phyloP scores from a whole-genome alignment of 371 early-diverging fungal species.

The Mucor plumbeus region DNA sequence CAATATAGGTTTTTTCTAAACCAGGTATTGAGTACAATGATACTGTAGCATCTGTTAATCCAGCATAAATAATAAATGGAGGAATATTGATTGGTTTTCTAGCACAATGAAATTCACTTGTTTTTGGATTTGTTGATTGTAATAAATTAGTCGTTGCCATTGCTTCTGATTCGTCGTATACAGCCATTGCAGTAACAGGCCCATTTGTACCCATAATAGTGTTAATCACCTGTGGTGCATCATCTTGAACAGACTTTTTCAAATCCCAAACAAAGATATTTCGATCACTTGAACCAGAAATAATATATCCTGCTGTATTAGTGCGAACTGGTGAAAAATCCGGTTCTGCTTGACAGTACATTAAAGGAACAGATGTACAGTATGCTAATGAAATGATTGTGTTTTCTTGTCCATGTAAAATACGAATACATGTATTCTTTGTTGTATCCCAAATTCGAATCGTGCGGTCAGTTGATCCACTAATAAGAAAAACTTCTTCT shows the following conservation, averaged over 20 bases:
- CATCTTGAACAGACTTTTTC: conserved; percentile 2
- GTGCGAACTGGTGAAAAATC: conserved; percentile 1
- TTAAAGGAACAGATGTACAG: neutral
- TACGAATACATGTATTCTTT: conserved; percentile 49
- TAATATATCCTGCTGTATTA: conserved; percentile 24
- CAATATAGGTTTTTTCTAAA: conserved; percentile 22
- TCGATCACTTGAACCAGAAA: conserved; percentile 32
- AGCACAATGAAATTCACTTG: neutral
- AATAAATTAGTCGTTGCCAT: neutral
- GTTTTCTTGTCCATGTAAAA: conserved; percentile 34
- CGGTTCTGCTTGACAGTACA: conserved; percentile 6
- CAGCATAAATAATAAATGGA: conserved; percentile 20
- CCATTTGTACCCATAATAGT: conserved; percentile 30
- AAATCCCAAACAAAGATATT: conserved; percentile 32
- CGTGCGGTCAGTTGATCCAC: conserved; percentile 80
- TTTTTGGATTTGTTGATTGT: conserved; percentile 5
- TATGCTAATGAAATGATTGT: conserved; percentile 20
- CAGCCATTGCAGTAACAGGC: conserved; percentile 24
- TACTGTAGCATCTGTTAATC: conserved; percentile 14
- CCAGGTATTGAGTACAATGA: conserved; percentile 25
- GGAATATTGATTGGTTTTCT: conserved; percentile 26
- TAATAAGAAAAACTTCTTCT: conserved; percentile 38
- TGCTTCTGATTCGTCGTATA: conserved; percentile 18
- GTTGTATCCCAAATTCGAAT: conserved; percentile 73
- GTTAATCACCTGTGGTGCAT: conserved; percentile 18